These are phyloP conservation scores for Trametes punicea DNA, from an alignment of 768 basidiomycete genomes.

Conservation along the genomic window DNA sequence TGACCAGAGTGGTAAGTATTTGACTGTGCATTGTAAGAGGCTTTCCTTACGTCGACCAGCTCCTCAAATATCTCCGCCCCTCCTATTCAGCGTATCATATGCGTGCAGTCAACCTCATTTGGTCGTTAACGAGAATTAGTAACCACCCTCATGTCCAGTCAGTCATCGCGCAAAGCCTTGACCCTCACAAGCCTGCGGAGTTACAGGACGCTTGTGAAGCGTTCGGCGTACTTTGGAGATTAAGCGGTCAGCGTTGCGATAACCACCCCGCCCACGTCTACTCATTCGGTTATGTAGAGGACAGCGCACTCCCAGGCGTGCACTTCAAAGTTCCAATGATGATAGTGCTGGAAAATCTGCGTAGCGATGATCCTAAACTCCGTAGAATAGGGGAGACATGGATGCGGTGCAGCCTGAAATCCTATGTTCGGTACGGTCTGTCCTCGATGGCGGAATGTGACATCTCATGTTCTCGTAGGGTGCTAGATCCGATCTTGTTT, in stretches of 20 bases:
- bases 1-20: slow-evolving; percentile 52
- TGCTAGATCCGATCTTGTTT: slow-evolving; percentile 83
- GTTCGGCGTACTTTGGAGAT: slow-evolving; percentile 90
- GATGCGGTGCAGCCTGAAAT: slow-evolving; percentile 93
- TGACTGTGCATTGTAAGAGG: slow-evolving; percentile 7
- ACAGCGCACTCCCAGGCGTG: slow-evolving; percentile 76
- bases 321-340: slow-evolving; percentile 83
- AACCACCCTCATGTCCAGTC: slow-evolving; percentile 68
- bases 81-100: slow-evolving; percentile 71
- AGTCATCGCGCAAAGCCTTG: slow-evolving; percentile 71
- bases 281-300: slow-evolving; percentile 53
- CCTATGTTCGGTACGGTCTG: slow-evolving; percentile 72
- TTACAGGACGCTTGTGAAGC: slow-evolving; percentile 70
- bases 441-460: background rate
- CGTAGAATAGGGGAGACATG: slow-evolving; percentile 89
- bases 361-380: slow-evolving; percentile 67
- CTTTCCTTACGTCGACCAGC: slow-evolving; percentile 33
- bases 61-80: slow-evolving; percentile 71
- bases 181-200: slow-evolving; percentile 45
- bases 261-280: no score
- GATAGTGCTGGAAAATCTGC: slow-evolving; percentile 80
- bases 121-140: slow-evolving; percentile 65
- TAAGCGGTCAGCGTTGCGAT: no score
- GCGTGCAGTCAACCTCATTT: slow-evolving; percentile 77
- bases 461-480: slow-evolving; percentile 39